Percentiles rank a stretch among this genome's conserved stretches.
Evolutionary conservation across 768 basidiomycete species (phyloP).

Genomic region (Phlegmacium glaucopus): DNA sequence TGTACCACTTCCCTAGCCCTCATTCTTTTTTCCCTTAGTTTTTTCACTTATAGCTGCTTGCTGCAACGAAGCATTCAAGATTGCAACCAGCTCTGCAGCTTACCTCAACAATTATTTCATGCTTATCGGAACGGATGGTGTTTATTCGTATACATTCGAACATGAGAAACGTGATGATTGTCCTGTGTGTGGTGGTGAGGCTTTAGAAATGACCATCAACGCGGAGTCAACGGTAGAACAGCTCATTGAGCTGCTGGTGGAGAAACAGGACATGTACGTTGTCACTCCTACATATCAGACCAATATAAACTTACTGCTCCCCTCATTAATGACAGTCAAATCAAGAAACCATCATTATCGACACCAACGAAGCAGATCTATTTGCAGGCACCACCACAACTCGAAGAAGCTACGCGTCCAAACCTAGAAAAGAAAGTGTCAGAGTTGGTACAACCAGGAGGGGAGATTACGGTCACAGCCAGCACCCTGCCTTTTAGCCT

Average conservation of each 20-base stretch:
- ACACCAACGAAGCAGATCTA: constrained; percentile 76
- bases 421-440: constrained; percentile 86
- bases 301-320: constrained; percentile 1
- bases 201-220: constrained; percentile 68
- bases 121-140: constrained; percentile 94
- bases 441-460: constrained; percentile 75
- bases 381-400: constrained; percentile 89
- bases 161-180: constrained; percentile 91
- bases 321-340: constrained; percentile 65
- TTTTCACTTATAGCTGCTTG: constrained; percentile 66
- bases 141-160: constrained; percentile 97
- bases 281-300: constrained; percentile 1
- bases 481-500: constrained; percentile 84
- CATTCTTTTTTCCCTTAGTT: not conserved
- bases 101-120: constrained; percentile 98
- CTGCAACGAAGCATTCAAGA: constrained; percentile 99
- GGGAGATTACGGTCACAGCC: constrained; percentile 87
- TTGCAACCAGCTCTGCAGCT: constrained; percentile 92
- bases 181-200: constrained; percentile 94
- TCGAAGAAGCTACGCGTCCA: constrained; percentile 85
- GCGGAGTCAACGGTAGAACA: constrained; percentile 78
- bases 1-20: not conserved
- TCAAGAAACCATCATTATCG: constrained; percentile 93
- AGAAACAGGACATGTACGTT: constrained; percentile 87
- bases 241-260: constrained; percentile 83